Evolutionary conservation across 2,329 filamentous ascomycete genomes (phyloP), one percentile per base, ranked within the genome.

Genomic region (Xylariaceae sp.): DNA sequence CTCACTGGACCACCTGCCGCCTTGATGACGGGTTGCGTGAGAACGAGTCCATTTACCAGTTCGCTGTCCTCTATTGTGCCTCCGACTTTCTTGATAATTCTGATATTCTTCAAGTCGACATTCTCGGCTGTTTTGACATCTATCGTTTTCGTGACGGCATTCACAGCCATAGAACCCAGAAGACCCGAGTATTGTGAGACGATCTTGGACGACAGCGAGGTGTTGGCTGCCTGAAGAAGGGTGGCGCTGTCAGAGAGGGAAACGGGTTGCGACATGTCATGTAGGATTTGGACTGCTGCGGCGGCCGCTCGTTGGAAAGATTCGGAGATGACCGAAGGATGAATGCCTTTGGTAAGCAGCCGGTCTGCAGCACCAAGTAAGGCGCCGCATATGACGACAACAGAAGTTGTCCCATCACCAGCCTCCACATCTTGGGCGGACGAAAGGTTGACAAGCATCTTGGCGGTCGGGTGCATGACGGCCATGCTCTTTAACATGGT

Each of bases 401-500:
- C 94, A 3, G 92, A 97, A 34, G 94, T 99, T 53, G 94, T 99
- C 67, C 94, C 95, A 72, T 99, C 94, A 76, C 94, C 94, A 60
- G 94, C 94, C 74, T 99, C 94, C 57, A 99, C 91, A 77, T 99
- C 94, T 73, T 99, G 94, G 62, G 94, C 94, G 63, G 94, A 89
- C 67, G 92, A 95, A 59, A 99, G 83, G 73, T 99, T 92, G 68
- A 99, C 94, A 63, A 99, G 81, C 94, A 99, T 99, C 78, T 96
- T 96, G 48, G 94, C 94, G 46, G 95, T 95, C n/a, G 94, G 94
- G 71, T 99, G 94, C 87, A 99, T 91, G 63, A 99, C 94, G 62
- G 89, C 88, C 94, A 99, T 97, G 79, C 92, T 92, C 77, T 89
- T 95, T 69, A 99, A 78, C 92, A 99, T 99, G 54, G 94, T 99